Base-by-base conservation (phyloP, 345 rosid species). In the Cardamine occulta region DNA sequence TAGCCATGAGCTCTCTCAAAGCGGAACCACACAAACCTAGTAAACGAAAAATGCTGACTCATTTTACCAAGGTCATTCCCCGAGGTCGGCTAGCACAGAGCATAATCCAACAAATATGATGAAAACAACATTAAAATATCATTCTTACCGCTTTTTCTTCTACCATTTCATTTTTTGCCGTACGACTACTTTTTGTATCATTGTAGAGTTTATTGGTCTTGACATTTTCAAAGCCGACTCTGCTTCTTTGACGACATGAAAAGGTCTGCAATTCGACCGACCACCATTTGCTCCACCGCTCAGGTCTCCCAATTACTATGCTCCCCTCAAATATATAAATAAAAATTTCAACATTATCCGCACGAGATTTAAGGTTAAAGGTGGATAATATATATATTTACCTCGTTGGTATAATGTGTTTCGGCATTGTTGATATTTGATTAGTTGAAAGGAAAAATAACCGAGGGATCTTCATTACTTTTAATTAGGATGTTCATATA, bases 211-310 rank as follows among this genome's bases (percentile, higher is more conserved):
- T 28, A 28, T 28, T 28, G 31, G 31, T 28, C 31, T 28, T 28
- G 31, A 28, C 31, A 28, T 28, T 28, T 28, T 28, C 31, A 28
- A 28, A 28, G 31, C 31, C 6, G 31, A 28, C 31, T 4, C 31
- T 28, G 31, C 31, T 28, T 28, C 31, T 4, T 28, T 54, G 34
- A 32, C 12, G 26, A 69, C 53, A 28, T 17, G 17, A 55, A 40
- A 54, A 28, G 37, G 4, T 24, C 37, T 39, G 39, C 62, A 9
- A 53, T 24, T 37, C 6, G 63, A 57, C 42, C 18, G 7, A 51
- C 28, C 29, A 61, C 31, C 17, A 19, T 39, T 61, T 39, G 32
- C 42, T 56, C 53, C 74, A 57, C 74, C 74, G 55, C 55, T 44
- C 21, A 2, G 44, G 29, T 29, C 21, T 44, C 64, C 64, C 65